phyloP scores from a whole-genome alignment of 108 stramenopile genomes.

The Mayamaea pseudoterrestris region DNA sequence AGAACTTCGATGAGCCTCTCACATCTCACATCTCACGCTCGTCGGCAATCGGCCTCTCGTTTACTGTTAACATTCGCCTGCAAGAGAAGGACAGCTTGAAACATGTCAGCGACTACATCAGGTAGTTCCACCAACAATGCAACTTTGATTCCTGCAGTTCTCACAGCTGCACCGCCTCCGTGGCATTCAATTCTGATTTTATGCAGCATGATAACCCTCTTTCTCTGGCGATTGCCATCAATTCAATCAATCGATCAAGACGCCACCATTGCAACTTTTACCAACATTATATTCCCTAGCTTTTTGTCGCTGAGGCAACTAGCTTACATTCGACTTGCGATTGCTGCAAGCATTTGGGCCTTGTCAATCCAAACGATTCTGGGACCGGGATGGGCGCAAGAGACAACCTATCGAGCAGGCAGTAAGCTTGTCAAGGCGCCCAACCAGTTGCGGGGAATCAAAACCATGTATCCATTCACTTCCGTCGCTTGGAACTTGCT shows the following conservation, averaged over 20 bases:
- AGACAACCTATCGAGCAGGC: background rate
- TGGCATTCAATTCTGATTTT: constrained; percentile 35
- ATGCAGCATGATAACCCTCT: constrained; percentile 8
- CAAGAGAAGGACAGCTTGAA: too few relatives aligned
- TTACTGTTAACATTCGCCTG: too few relatives aligned
- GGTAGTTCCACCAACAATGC: too few relatives aligned
- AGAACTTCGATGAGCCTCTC: too few relatives aligned
- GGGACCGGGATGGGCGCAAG: constrained; percentile 1
- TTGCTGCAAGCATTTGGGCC: constrained; percentile 15
- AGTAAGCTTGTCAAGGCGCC: background rate
- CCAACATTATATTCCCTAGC: constrained; percentile 31
- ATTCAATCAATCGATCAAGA: constrained; percentile 33
- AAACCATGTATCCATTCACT: constrained; percentile 53
- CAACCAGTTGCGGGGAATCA: constrained; percentile 6
- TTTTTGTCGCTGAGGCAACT: constrained; percentile 26
- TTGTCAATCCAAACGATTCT: constrained; percentile 6
- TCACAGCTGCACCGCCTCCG: constrained; percentile 35
- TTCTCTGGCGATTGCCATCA: constrained; percentile 30
- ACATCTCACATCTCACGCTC: too few relatives aligned
- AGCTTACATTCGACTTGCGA: constrained; percentile 28
- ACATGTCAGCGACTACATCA: too few relatives aligned
- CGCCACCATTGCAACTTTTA: constrained; percentile 46
- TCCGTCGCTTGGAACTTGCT: constrained; percentile 63
- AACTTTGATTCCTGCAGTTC: too few relatives aligned
- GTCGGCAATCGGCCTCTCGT: too few relatives aligned